Percentiles rank a stretch among this genome's conserved stretches.
phyloP scores from a whole-genome alignment of 2,329 filamentous ascomycete species.

The Fusarium verrucosum region DNA sequence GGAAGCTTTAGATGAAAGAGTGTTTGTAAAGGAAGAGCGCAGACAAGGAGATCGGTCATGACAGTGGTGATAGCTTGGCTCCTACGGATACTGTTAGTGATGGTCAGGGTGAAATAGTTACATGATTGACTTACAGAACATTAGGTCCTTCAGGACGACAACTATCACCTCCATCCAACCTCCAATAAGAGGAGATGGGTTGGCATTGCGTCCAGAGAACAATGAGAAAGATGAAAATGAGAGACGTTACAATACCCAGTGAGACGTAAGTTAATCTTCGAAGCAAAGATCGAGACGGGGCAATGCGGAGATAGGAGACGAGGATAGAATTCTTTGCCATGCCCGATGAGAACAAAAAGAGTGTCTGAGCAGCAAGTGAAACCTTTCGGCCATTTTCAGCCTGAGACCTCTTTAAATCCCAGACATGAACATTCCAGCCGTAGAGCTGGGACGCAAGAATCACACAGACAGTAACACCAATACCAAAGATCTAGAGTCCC shows the following conservation, averaged over 20 bases:
- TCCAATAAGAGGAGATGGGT: conserved; percentile 41
- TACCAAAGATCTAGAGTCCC: conserved; percentile 46
- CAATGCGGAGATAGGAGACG: conserved; percentile 53
- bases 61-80: conserved; percentile 48
- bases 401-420: conserved; percentile 46
- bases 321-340: conserved; percentile 55
- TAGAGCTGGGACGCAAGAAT: conserved; percentile 49
- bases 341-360: conserved; percentile 52
- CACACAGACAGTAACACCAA: conserved; percentile 48
- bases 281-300: conserved; percentile 47
- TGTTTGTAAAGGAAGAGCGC: conserved; percentile 50
- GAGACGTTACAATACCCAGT: conserved; percentile 43
- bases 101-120: too few relatives aligned
- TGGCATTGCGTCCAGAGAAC: conserved; percentile 52
- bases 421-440: conserved; percentile 53
- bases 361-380: conserved; percentile 52
- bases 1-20: conserved; percentile 48
- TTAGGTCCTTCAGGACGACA: conserved; percentile 47
- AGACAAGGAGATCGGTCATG: conserved; percentile 50
- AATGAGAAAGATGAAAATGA: conserved; percentile 48
- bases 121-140: conserved; percentile 35
- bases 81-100: conserved; percentile 19
- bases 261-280: conserved; percentile 45
- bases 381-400: conserved; percentile 48
- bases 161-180: conserved; percentile 31